Percentiles rank a stretch among this genome's conserved stretches.
Conservation (phyloP, 257 asterid genomes). For the Fraxinus cuspidata region DNA sequence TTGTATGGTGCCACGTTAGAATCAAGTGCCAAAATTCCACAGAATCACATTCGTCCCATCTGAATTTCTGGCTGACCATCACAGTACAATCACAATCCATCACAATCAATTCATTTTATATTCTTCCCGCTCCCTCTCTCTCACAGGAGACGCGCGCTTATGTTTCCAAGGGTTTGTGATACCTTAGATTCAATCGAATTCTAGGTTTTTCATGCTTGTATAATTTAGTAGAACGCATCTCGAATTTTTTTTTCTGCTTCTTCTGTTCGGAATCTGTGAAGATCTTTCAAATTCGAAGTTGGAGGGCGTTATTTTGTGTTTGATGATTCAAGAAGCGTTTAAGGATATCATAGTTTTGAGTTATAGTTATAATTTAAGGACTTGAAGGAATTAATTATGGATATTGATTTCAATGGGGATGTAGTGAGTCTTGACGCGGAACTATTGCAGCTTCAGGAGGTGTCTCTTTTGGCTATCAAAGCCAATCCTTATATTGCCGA, state of each 20-base stretch:
- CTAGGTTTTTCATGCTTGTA: conserved; percentile 20
- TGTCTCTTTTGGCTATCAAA: conserved; percentile 82
- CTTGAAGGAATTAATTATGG: conserved; percentile 45
- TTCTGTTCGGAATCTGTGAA: conserved; percentile 34
- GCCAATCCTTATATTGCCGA: conserved; percentile 83
- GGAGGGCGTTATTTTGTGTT: conserved; percentile 24
- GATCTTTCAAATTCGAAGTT: conserved; percentile 29
- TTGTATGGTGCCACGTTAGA: background rate
- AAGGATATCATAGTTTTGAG: conserved; percentile 37
- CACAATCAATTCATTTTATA: background rate
- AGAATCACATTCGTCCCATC: background rate
- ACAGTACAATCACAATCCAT: conserved; percentile 5
- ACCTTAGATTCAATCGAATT: conserved; percentile 27
- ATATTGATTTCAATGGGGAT: conserved; percentile 84
- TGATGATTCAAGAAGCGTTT: conserved; percentile 41
- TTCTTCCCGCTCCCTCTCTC: conserved; percentile 22
- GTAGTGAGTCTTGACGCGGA: conserved; percentile 82
- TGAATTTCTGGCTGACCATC: background rate
- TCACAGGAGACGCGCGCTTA: conserved; percentile 24
- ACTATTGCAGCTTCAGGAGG: conserved; percentile 88
- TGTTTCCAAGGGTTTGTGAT: conserved; percentile 44
- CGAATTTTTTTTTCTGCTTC: conserved; percentile 8
- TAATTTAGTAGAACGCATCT: conserved; percentile 21
- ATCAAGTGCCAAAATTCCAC: background rate
- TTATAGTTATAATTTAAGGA: conserved; percentile 20